Evolutionary conservation across 179 eudicot species (phyloP).

Genomic region (Beta lomatogona): DNA sequence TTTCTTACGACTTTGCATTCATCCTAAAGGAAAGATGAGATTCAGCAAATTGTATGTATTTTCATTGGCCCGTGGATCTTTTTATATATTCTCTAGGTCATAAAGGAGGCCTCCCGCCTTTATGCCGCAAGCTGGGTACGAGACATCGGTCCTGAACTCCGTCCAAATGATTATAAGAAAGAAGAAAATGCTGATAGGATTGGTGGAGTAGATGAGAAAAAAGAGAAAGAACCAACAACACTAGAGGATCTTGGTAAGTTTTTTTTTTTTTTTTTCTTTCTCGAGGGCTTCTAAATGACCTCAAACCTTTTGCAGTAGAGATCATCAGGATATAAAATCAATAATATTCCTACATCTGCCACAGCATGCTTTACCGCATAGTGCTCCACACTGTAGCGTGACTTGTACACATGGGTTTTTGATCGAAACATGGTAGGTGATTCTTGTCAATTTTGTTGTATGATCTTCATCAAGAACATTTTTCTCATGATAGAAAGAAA

Average conservation of each 20-base stretch:
- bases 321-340: background rate
- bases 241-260: slow-evolving; percentile 81
- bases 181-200: slow-evolving; percentile 35
- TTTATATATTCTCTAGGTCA: slow-evolving; percentile 41
- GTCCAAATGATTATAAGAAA: slow-evolving; percentile 71
- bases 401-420: background rate
- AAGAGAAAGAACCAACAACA: slow-evolving; percentile 64
- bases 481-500: background rate
- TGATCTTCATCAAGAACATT: background rate
- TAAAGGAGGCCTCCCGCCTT: slow-evolving; percentile 78
- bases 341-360: background rate
- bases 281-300: background rate
- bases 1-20: background rate
- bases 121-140: slow-evolving; percentile 90
- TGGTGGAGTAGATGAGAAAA: slow-evolving; percentile 34
- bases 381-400: background rate
- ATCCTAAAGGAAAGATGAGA: background rate
- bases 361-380: background rate
- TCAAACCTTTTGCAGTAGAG: background rate
- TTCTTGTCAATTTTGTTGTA: too few relatives aligned
- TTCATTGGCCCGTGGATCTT: background rate
- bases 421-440: background rate
- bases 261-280: background rate
- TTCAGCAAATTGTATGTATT: background rate
- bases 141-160: slow-evolving; percentile 94